Base-by-base conservation (phyloP, 345 rosid species). In the Toxicodendron radicans region DNA sequence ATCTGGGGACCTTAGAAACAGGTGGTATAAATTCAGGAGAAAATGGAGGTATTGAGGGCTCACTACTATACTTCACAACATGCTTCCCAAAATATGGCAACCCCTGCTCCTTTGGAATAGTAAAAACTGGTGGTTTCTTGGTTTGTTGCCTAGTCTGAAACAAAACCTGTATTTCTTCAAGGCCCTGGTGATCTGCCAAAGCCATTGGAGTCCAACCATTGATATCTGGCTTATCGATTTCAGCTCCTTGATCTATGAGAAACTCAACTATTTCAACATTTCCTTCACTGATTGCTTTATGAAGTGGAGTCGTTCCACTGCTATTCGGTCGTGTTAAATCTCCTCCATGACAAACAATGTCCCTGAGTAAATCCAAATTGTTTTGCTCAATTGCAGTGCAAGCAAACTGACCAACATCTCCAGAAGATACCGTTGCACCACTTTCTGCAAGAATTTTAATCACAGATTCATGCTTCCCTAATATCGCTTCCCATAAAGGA, bases 401-500 rank as follows among this genome's bases (percentile, higher is more conserved):
- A 6, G 93, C 83, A 66, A 71, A 94, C 14, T 80, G 81, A 46
- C 89, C 85, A 32, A 87, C 89, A 57, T 88, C 85, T 13, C 90
- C 97, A 1, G 79, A 35, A 66, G 81, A 75, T 62, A 94, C 3
- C 13, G 23, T 80, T 30, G 95, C 97, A 0, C 95, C 94, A 45
- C 89, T 94, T 56, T 92, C 90, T 4, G 76, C 60, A 0, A 94
- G 86, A 48, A 88, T 83, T 68, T 87, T 86, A 12, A 82, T 70
- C 61, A 87, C 83, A 1, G 70, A 65, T 41, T 85, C 68, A 64
- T 92, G 95, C 67, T 82, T 74, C 63, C 92, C 95, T 65, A 73
- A 43, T 58, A 94, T 78, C 70, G 98, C 97, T 78, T 92, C 97
- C 98, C 97, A 94, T 48, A 94, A 74, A 0, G 98, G 91, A 30